phyloP scores from a whole-genome alignment of 805 yeast genomes.

The Suhomyces sp. region DNA sequence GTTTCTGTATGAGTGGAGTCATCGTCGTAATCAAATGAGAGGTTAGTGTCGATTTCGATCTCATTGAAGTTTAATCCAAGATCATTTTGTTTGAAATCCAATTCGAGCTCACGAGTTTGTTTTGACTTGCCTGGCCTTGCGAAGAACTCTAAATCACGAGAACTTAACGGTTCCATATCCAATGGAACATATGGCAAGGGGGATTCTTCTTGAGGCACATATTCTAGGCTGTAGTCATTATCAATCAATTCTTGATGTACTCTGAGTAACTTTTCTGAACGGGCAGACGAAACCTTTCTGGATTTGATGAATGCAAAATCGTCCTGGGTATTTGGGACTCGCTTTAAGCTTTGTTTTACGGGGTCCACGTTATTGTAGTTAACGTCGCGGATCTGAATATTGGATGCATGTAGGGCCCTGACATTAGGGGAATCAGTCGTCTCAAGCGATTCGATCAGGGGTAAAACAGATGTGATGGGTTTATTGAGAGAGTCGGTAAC shows the following conservation, averaged over 20 bases:
- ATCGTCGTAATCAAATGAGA: slow-evolving; percentile 10
- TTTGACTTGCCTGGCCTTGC: slow-evolving; percentile 16
- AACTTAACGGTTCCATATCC: slow-evolving; percentile 41
- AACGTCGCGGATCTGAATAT: slow-evolving; percentile 12
- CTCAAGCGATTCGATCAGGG: neutral
- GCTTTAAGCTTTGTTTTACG: slow-evolving; percentile 17
- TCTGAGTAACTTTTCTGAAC: no score
- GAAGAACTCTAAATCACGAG: slow-evolving; percentile 23
- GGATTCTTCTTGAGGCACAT: slow-evolving; percentile 38
- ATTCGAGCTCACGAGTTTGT: slow-evolving; percentile 8
- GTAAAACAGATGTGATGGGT: no score
- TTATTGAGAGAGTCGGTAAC: no score
- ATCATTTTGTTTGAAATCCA: slow-evolving; percentile 14
- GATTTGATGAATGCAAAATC: no score
- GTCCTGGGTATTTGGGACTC: no score
- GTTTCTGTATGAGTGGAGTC: slow-evolving; percentile 10
- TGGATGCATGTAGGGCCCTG: slow-evolving; percentile 20
- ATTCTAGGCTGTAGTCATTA: slow-evolving; percentile 48
- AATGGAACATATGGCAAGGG: slow-evolving; percentile 46
- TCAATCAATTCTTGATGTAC: slow-evolving; percentile 18
- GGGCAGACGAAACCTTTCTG: no score
- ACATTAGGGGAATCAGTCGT: slow-evolving; percentile 23
- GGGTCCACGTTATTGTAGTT: slow-evolving; percentile 28
- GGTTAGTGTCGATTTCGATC: slow-evolving; percentile 8
- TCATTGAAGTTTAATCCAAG: slow-evolving; percentile 15